A percentile compares a stretch with the other conserved stretches of the same genome.
These are phyloP conservation scores for Diddensiella caesifluorescens DNA, from an alignment of 805 yeast species.

Conservation along the genomic window DNA sequence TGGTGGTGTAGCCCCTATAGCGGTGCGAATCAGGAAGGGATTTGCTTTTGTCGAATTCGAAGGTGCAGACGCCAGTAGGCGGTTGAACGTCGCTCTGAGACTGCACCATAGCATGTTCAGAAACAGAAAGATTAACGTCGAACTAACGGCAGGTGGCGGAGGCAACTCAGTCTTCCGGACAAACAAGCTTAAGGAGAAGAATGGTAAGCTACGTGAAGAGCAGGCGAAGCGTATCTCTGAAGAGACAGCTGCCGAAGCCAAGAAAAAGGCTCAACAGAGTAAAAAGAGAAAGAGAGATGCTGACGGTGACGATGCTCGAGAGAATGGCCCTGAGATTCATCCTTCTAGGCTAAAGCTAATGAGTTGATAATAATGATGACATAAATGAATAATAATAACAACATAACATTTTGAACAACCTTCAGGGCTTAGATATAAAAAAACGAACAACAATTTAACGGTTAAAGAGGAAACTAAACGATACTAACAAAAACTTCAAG, in stretches of 20 bases:
- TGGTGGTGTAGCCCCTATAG: conserved; percentile 60
- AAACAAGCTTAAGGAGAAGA: conserved; percentile 72
- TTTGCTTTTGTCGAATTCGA: conserved; percentile 92
- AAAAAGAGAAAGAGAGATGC: conserved; percentile 4
- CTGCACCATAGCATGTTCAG: conserved; percentile 72
- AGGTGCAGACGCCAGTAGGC: conserved; percentile 61
- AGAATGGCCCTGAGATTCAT: conserved; percentile 14
- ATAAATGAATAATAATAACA: neutral
- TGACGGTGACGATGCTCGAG: conserved; percentile 3
- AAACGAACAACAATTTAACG: neutral
- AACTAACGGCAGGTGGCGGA: conserved; percentile 97
- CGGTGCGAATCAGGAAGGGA: conserved; percentile 59
- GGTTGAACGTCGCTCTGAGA: conserved; percentile 78
- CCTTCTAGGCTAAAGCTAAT: conserved; percentile 15
- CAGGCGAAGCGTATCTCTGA: conserved; percentile 55
- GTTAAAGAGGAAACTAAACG: neutral
- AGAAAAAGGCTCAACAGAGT: conserved; percentile 14
- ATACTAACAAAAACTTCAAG: neutral
- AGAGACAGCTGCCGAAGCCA: conserved; percentile 33
- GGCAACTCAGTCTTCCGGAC: conserved; percentile 64
- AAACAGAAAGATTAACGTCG: conserved; percentile 83
- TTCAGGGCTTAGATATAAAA: conserved; percentile 1
- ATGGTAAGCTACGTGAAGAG: conserved; percentile 67
- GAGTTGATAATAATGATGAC: neutral
- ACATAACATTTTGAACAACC: neutral